Base-by-base conservation (phyloP, 2,329 filamentous ascomycete genomes). In the Albophoma yamanashiensis region DNA sequence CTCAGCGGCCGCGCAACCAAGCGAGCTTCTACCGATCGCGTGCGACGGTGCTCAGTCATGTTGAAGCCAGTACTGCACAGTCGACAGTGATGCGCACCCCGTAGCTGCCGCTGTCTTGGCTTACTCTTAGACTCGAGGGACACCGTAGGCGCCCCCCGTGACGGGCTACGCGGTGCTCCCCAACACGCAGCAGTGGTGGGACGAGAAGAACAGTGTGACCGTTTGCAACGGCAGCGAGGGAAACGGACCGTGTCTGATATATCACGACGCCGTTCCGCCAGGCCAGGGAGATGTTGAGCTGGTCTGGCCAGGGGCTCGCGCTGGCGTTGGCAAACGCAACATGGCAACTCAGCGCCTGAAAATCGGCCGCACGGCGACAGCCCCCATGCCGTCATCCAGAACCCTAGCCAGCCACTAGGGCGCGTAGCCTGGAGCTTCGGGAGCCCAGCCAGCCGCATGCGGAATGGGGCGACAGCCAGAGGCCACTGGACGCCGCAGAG, bases 361-460 rank as follows among this genome's bases (percentile, higher is more conserved):
- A 53, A 53, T 36, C 31, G 12, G 31, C 20, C 50, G 31, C 50
- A 20, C 27, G 27, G 34, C 47, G 12, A 4, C 36, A 11, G 36
- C 53, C 14, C 53, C 43, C 58, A 56, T 57, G 58, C 59, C 59
- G 61, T 64, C 61, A 64, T 62, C 55, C 56, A 22, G 50, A 17
- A 17, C 27, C 43, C 42, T 62, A 60, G 60, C 43, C 55, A 57
- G 62, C 59, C 59, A 60, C 59, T 62, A 63, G 57, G 50, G 34
- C 56, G 36, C 34, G 55, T 58, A 55, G 58, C 55, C 60, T 62
- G 58, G 58, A 61, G 56, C 58, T 34, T 55, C 40, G 39, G 59
- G 43, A 60, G 45, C 40, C 39, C 56, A 31, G 17, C 52, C 55
- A 56, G 59, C 64, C 64, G 64, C 64, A 63, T 65, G 57, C 58